Evolutionary conservation across 2,329 filamentous ascomycete genomes (phyloP), one percentile per base, ranked within the genome.

Genomic region (Colletotrichum sp.): DNA sequence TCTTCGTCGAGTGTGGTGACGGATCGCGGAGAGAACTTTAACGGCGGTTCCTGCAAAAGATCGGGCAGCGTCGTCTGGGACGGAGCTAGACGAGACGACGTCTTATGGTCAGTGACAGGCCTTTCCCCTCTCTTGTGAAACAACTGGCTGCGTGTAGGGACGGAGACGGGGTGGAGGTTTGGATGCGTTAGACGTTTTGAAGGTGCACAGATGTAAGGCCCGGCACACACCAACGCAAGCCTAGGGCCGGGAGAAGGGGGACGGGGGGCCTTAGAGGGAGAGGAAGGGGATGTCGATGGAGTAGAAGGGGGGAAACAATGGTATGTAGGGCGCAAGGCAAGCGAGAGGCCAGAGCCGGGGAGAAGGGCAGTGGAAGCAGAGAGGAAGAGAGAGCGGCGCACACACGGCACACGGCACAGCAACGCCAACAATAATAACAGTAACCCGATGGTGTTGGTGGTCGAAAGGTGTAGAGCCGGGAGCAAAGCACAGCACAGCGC

Each of bases 11-110:
- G 87, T 81, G 88, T 88, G 72, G 88, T 86, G 77, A 88, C 85
- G 79, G 88, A 83, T 79, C 89, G 87, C 70, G 88, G 84, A 75
- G 89, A 86, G 81, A 89, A 90, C 82, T 89, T 91, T 80, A 87
- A 81, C 49, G 87, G 84, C 65, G 87, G 84, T 80, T 91, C 89
- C 82, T 88, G 86, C 79, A 86, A 82, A 82, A 89, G 88, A 82
- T 92, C 90, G 83, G 89, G 88, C 87, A 89, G 85, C 86, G 89
- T 87, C 86, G 89, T 87, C 87, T 91, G 90, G 84, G 90, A 91
- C 87, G 89, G 89, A 87, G 89, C 90, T 92, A 76, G 70, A 78
- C 72, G 68, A 76, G 77, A 72, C 55, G 74, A 74, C 74, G 74
- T 76, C 74, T 69, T 69, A 62, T 78, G 70, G 76, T 78, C 39